phyloP scores from a whole-genome alignment of 2,329 filamentous ascomycete species.

The Coniochaeta sp. region DNA sequence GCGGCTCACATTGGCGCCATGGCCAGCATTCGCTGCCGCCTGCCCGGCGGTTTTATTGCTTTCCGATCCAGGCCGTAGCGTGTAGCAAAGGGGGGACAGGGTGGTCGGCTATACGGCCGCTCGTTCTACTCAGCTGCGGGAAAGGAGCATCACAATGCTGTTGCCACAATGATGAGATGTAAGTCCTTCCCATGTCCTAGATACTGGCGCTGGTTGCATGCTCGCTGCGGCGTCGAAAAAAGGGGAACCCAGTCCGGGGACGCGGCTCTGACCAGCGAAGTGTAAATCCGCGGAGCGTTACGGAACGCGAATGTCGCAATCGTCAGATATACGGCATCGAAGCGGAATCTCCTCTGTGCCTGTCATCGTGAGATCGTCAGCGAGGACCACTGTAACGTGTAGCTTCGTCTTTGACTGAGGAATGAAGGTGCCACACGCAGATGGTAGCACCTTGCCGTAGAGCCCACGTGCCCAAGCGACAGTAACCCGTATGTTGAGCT shows the following conservation, averaged over 20 bases:
- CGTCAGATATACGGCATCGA: neutral
- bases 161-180: neutral
- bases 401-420: neutral
- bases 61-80: neutral
- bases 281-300: neutral
- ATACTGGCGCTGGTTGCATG: neutral
- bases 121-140: neutral
- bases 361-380: neutral
- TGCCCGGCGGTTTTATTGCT: neutral
- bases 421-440: neutral
- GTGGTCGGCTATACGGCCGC: neutral
- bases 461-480: neutral
- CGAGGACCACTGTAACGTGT: neutral
- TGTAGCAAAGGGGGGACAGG: neutral
- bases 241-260: neutral
- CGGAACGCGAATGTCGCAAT: neutral
- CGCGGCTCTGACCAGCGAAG: neutral
- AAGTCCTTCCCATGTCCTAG: neutral
- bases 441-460: neutral
- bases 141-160: neutral
- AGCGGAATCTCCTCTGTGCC: neutral
- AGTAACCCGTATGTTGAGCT: neutral
- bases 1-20: neutral
- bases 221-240: neutral
- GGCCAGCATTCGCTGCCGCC: neutral